A percentile compares a stretch with the other conserved stretches of the same genome.
phyloP scores from a whole-genome alignment of 345 rosid genomes.

The Gossypium rotundifolium region DNA sequence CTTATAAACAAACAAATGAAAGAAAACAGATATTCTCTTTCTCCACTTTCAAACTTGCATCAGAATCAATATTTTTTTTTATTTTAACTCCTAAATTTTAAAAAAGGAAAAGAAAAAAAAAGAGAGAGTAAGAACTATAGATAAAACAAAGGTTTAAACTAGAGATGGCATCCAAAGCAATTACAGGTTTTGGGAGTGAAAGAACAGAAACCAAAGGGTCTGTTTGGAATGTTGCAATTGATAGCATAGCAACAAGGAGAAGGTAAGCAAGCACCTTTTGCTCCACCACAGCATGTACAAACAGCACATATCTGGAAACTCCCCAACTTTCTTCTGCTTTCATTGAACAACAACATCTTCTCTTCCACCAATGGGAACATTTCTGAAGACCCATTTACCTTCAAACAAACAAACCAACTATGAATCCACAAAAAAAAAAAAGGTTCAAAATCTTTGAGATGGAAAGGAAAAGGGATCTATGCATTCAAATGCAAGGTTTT shows the following conservation, averaged over 20 bases:
- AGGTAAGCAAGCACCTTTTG: conserved; percentile 70
- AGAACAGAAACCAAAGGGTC: conserved; percentile 68
- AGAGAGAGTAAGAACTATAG: not conserved
- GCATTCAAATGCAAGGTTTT: not conserved
- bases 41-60: conserved; percentile 35
- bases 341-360: conserved; percentile 44
- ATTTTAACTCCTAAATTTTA: too few relatives aligned
- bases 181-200: conserved; percentile 53
- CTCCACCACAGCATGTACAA: conserved; percentile 38
- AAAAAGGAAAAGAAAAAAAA: too few relatives aligned
- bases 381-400: conserved; percentile 48
- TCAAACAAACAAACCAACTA: conserved; percentile 14
- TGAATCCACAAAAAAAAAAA: conserved; percentile 17
- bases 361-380: conserved; percentile 55
- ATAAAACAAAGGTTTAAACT: not conserved
- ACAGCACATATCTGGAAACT: too few relatives aligned
- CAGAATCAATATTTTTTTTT: conserved; percentile 18
- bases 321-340: too few relatives aligned
- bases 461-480: conserved; percentile 19
- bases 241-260: conserved; percentile 96
- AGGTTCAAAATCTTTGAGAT: not conserved
- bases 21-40: conserved; percentile 46
- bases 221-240: conserved; percentile 94
- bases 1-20: conserved; percentile 45
- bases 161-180: conserved; percentile 92